Base-by-base conservation (phyloP, 148 eudicot genomes). In the Vaccinium darrowii region DNA sequence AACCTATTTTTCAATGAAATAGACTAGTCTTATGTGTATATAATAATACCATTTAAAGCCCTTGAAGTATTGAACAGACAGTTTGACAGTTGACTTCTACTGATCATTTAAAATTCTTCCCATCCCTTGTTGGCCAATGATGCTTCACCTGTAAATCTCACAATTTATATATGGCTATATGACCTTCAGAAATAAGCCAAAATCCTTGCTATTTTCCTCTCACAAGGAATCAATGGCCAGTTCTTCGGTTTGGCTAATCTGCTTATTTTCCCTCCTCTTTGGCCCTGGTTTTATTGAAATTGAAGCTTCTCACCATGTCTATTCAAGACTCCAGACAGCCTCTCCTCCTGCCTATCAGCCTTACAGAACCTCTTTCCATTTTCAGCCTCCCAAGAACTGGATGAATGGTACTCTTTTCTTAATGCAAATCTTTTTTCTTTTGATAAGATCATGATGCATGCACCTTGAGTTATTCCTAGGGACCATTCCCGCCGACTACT, bases 301-400 rank as follows among this genome's bases (percentile, higher is more conserved):
- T 52, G 82, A 88, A 84, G 91, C 92, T 6, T 90, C 90, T 23
- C 90, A 80, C 83, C 83, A 82, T 63, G 79, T 85, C 54, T 51
- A 79, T 39, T 76, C 18, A 62, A 53, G 74, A 54, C 84, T 82
- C 67, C 85, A 81, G 50, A 78, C 49, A 8, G 14, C 39, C 19
- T 11, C 71, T 16, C 3, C 71, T 49, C 21, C 81, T 19, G 13
- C 52, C 12, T 12, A 43, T 57, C 90, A 92, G 67, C 90, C 91
- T 15, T 90, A 92, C 76, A 85, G 92, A 58, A 91, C 94, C 15
- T 85, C 85, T 25, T 92, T 78, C 78, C 96, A 93, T 79, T 91
- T 93, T 50, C 96, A 92, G 60, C 93, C 96, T 57, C 86, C 89
- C 81, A 89, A 88, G 51, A 91, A 93, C 75, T 93, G 96, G 94